Base-by-base conservation (phyloP, 768 basidiomycete species). In the Chalciporus sphaerocephalus region DNA sequence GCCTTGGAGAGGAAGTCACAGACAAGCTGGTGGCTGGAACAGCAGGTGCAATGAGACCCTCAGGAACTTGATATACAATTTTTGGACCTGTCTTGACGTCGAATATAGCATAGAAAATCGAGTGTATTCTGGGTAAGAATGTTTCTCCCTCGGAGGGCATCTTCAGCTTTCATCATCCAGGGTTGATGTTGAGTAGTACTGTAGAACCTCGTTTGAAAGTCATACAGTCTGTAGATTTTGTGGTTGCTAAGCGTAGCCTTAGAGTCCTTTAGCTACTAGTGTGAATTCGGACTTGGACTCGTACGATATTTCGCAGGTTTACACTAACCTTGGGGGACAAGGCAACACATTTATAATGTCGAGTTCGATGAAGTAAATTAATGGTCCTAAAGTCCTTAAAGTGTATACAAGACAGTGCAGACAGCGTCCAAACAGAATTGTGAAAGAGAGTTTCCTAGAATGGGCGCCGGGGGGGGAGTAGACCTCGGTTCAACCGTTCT, bases 21-120 rank as follows among this genome's bases (percentile, higher is more conserved):
- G 56, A 61, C 51, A 56, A 42, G 40, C 54, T 57, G 58, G 60
- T 38, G 46, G 56, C 55, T 58, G 56, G 49, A 23, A 62, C 71
- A 17, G 71, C 52, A 4, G 61, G 58, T 11, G 83, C 76, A 51
- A 95, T 90, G 40, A 92, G 80, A 35, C 84, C 90, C 62, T 96
- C 95, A 1, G 95, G 95, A 6, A 96, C 92, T 68, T 98, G 94
- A 58, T 87, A 87, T 5, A 91, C 82, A 37, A 98, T 87, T 58
- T 89, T 89, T 2, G 92, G 89, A 2, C 96, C 95, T 44, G 86
- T 80, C 5, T 69, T 70, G 28, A 85, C 76, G 67, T 98, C 92
- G 62, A 99, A 98, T 12, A 87, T 82, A 4, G 94, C 86, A 59
- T 96, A 97, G 71, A 98, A 97, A 12, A 95, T 86, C 10, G 91